phyloP scores from a whole-genome alignment of 2,329 filamentous ascomycete genomes.

The Aspergillus fumigatus region DNA sequence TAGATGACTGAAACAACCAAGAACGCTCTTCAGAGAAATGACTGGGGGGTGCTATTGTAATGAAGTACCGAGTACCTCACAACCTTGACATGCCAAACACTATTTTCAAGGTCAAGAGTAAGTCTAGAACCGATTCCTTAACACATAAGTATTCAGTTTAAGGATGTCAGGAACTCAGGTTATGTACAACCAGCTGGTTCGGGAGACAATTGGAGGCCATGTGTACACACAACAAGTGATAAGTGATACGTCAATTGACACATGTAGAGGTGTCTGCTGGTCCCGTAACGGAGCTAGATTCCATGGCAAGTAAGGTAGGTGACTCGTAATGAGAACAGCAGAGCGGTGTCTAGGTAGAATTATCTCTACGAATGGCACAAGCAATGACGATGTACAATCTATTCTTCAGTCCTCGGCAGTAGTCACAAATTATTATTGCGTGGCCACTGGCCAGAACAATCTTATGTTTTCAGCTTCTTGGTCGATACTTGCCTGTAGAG shows the following conservation, averaged over 20 bases:
- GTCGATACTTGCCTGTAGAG: conserved; percentile 7
- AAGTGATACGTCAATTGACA: background rate
- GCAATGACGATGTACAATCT: no score
- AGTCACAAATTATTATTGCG: background rate
- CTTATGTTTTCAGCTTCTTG: background rate
- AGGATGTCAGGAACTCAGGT: background rate
- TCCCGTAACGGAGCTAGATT: background rate
- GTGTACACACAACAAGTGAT: background rate
- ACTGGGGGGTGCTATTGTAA: background rate
- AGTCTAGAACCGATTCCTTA: background rate
- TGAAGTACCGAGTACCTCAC: background rate
- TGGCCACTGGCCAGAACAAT: background rate
- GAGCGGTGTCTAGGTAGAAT: background rate
- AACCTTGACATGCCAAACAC: background rate
- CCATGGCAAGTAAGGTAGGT: background rate
- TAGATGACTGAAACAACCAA: background rate
- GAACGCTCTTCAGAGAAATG: background rate
- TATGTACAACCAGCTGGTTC: background rate
- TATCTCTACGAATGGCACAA: no score
- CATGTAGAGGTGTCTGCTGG: background rate
- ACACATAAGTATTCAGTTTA: background rate
- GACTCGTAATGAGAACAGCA: background rate
- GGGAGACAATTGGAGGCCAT: background rate
- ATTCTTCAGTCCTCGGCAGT: background rate
- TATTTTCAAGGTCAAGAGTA: background rate